Conservation (phyloP, 192 early-diverging fungal genomes). For the Jimgerdemannia flammicorona region DNA sequence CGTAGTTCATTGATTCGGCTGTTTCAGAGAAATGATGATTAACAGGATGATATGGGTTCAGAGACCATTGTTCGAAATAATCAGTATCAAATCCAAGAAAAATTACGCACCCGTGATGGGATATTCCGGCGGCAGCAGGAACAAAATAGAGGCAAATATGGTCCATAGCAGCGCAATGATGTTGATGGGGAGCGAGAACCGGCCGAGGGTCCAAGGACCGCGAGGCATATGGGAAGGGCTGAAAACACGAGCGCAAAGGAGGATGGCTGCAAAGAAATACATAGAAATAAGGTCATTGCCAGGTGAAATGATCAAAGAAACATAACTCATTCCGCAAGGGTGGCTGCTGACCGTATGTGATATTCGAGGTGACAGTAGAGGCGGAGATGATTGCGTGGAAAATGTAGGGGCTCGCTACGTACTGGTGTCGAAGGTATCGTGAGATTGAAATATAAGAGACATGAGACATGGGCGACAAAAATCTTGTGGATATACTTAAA, state of each 20-base stretch:
- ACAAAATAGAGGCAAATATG: constrained; percentile 17
- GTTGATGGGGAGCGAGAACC: constrained; percentile 15
- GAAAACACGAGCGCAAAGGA: background rate
- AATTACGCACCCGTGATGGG: constrained; percentile 14
- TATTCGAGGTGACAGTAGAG: constrained; percentile 16
- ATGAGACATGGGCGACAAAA: background rate
- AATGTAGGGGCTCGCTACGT: constrained; percentile 1
- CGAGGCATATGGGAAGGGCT: background rate
- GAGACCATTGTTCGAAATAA: background rate
- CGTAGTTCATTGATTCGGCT: background rate
- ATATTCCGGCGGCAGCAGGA: constrained; percentile 24
- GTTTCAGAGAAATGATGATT: background rate
- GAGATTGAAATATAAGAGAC: background rate
- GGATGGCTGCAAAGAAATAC: background rate
- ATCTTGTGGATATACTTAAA: background rate
- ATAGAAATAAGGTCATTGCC: background rate
- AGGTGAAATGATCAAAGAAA: too few relatives aligned
- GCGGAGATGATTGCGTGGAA: constrained; percentile 28
- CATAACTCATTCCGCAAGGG: too few relatives aligned
- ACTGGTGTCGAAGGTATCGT: background rate
- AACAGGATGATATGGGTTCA: background rate
- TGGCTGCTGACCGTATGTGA: constrained; percentile 19
- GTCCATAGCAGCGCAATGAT: constrained; percentile 20
- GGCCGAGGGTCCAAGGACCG: constrained; percentile 19
- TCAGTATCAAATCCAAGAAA: background rate